Evolutionary conservation across 805 yeast genomes (phyloP).

Genomic region (Wickerhamomyces bovis): DNA sequence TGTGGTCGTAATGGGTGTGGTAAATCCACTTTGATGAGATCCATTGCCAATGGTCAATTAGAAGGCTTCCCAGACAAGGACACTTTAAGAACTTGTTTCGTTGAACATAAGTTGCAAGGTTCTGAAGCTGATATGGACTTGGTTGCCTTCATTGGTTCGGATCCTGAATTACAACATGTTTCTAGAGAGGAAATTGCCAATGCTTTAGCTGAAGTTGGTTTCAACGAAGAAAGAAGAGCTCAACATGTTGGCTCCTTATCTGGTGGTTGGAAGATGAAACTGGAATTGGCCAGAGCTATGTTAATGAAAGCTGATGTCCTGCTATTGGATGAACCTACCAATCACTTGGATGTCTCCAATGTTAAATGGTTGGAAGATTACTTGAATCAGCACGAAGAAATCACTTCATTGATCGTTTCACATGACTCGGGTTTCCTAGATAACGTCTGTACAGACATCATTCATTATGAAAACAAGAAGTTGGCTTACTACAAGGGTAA

Average conservation of each 20-base stretch:
- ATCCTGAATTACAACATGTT: constrained; percentile 68
- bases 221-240: constrained; percentile 80
- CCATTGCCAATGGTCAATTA: constrained; percentile 92
- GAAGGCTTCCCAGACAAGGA: constrained; percentile 95
- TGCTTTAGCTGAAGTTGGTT: constrained; percentile 83
- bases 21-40: constrained; percentile 94
- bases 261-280: constrained; percentile 99
- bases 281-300: constrained; percentile 98
- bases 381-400: constrained; percentile 71
- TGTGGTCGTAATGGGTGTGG: constrained; percentile 99
- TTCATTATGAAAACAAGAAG: constrained; percentile 93
- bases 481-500: constrained; percentile 95
- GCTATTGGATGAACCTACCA: constrained; percentile 95
- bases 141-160: constrained; percentile 81
- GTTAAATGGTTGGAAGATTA: constrained; percentile 94
- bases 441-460: constrained; percentile 92
- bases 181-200: constrained; percentile 63
- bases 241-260: constrained; percentile 92
- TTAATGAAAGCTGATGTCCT: constrained; percentile 93
- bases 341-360: constrained; percentile 91
- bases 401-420: constrained; percentile 92
- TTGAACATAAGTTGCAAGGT: constrained; percentile 95
- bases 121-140: constrained; percentile 88
- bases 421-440: constrained; percentile 98
- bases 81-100: constrained; percentile 87